Base-by-base conservation (phyloP, 2,329 filamentous ascomycete genomes). In the Nectriaceae sp. region DNA sequence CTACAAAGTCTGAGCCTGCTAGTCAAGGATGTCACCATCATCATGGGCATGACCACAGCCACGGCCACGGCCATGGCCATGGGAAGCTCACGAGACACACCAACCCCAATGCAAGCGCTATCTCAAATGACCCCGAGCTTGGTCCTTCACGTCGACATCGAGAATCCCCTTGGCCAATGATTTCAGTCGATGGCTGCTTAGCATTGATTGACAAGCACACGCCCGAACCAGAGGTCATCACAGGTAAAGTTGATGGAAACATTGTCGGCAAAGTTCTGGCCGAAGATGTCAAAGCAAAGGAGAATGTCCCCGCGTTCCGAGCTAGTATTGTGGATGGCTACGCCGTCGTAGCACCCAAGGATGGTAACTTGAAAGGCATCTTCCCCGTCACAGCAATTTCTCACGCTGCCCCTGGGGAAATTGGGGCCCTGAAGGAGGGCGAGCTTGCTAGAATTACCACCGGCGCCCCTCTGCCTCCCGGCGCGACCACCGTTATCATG, bases 261-360 rank as follows among this genome's bases (percentile, higher is more conserved):
- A 73, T 97, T 1, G 81, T 93, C 1, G 90, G 90, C 6, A 83
- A 80, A 8, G 86, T 97, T 1, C 75, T 99, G 2, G 91, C 93
- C 0, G 84, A 91, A 64, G 88, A 96, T 57, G 86, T 99, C 20
- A 81, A 76, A 33, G 90, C 94, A 0, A 72, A 73, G 4, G 93
- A 97, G 65, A 83, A 87, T 6, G 94, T 99, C 0, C 94, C 94
- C 1, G 94, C 93, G 0, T 99, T 96, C 71, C 79, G 91, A 49
- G 94, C 94, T 16, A 97, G 93, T 65, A 97, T 97, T 35, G 94
- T 99, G 1, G 94, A 99, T 67, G 94, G 94, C 1, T 99, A 99
- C 64, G 94, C 94, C 3, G 82, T 96, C 1, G 84, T 92, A 31
- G 86, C 83, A 5, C 78, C 80, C 44, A 72, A 73, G 22, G 75